Evolutionary conservation across 176 grass and related monocot genomes (phyloP).

Genomic region (Oryza coarctata): DNA sequence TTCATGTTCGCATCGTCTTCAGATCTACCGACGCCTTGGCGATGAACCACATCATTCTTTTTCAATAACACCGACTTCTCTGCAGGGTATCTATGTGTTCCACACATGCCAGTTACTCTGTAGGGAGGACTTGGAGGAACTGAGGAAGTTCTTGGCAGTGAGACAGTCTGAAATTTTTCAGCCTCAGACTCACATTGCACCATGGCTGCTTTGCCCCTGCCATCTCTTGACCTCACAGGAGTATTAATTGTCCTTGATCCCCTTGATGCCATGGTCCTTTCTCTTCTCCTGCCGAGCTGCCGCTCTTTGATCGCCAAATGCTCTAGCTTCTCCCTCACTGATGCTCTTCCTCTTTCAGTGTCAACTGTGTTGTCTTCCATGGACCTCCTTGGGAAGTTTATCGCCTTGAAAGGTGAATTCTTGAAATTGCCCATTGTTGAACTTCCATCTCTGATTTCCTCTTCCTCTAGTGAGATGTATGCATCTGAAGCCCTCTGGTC

Average conservation of each 20-base stretch:
- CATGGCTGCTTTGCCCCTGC: conserved; percentile 10
- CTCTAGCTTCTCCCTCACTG: conserved; percentile 53
- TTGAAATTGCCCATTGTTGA: conserved; percentile 26
- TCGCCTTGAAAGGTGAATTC: conserved; percentile 33
- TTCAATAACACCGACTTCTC: conserved; percentile 17
- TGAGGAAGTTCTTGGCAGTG: conserved; percentile 31
- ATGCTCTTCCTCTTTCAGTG: conserved; percentile 22
- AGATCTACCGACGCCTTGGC: neutral
- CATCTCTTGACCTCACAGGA: conserved; percentile 28
- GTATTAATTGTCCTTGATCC: conserved; percentile 23
- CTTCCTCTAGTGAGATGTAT: conserved; percentile 23
- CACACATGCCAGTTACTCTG: conserved; percentile 19
- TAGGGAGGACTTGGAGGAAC: conserved; percentile 50
- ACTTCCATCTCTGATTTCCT: conserved; percentile 26
- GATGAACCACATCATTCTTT: conserved; percentile 14
- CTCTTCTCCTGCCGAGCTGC: conserved; percentile 22
- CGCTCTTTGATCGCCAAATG: conserved; percentile 38
- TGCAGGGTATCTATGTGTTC: conserved; percentile 9
- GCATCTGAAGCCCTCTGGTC: conserved; percentile 64
- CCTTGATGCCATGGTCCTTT: conserved; percentile 22
- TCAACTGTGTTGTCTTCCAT: conserved; percentile 25
- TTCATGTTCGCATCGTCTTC: conserved; percentile 55
- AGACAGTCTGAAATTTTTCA: conserved; percentile 34
- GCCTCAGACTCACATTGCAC: conserved; percentile 14
- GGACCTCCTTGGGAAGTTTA: conserved; percentile 43